Evolutionary conservation across 169 alveolate species (phyloP), one percentile per base, ranked within the genome.

Genomic region (Cryptosporidium viatorum): DNA sequence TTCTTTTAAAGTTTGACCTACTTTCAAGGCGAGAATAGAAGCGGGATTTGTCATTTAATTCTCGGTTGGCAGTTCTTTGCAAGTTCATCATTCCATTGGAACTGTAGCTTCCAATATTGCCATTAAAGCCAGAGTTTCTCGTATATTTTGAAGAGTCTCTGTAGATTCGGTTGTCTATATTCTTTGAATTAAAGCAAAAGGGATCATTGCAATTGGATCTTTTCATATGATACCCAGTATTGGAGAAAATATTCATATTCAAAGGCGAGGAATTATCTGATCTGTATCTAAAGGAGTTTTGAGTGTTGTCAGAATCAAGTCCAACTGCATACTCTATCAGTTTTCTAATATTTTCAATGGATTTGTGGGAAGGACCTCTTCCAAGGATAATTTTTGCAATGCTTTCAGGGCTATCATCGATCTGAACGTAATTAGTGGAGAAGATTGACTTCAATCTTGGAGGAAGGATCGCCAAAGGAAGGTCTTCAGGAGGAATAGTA

Each of bases 321-420:
- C 89, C 89, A 2, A 80, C 69, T 10, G 89, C 60, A 16, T 41
- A 23, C 68, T 65, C 69, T 5, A 80, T 6, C 7, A 80, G 67
- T 14, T 60, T 43, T 60, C 89, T 60, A 21, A 80, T 80, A 14
- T 80, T 80, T 1, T 62, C 75, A 41, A 65, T 37, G 37, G 74
- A 60, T 21, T 31, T 60, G 50, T 80, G 89, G 2, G 89, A 62
- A 23, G 89, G 89, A 8, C 89, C 89, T 26, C 75, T 37, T 21
- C 89, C 89, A n/a, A 80, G 48, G 23, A 80, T 62, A 16, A 55
- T 43, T 16, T 70, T 37, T 18, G 65, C 75, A 43, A 80, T 60
- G 75, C 70, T 65, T n/a, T 80, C 75, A 23, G 73, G 70, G 29
- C 75, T 80, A 4, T 80, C 18, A 8, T 59, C 75, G 9, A 65